Evolutionary conservation across 1,284 basidiomycete genomes (phyloP), one percentile per base, ranked within the genome.

Genomic region (Apiotrichum brassicae): DNA sequence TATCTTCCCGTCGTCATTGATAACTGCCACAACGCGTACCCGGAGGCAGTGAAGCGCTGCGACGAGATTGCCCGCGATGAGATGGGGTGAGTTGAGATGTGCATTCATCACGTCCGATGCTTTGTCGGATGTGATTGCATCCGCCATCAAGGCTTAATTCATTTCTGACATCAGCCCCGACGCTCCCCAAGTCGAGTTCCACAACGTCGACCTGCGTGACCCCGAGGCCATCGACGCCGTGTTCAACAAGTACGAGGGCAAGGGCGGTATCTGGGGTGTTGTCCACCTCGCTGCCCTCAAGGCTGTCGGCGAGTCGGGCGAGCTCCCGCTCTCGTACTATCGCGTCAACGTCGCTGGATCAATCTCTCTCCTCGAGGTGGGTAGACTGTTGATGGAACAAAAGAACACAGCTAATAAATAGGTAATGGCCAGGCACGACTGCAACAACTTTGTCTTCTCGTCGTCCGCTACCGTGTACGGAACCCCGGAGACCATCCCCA

Each of bases 381-480:
- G 74, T 63, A 14, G 28, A 30, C 28, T 8, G 28, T 8, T 30
- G 28, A 7, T 30, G 28, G 28, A 14, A 7, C 28, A 30, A 14
- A 30, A 30, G 28, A 7, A 8, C 25, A n/a, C 20, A n/a, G 26
- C 18, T 42, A 82, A 8, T 7, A 8, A 7, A 30, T 30, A 91
- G 76, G 76, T 81, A 58, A 97, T 97, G 92, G 78, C 79, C 49
- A 85, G 87, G 56, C 20, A 43, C 43, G 26, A 42, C 35, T 49
- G 48, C 46, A 42, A 56, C 54, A 47, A 47, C 43, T 78, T 98
- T 57, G 93, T 99, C 56, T 99, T 97, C 77, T 97, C 92, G 1
- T 97, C 93, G 12, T 95, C 91, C 22, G 95, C 95, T 2, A 98
- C 95, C n/a, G 95, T 98, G 30, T 99, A 99, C 70, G 95, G 95